phyloP scores from a whole-genome alignment of 805 yeast genomes.

The Ogataea pignaliae region DNA sequence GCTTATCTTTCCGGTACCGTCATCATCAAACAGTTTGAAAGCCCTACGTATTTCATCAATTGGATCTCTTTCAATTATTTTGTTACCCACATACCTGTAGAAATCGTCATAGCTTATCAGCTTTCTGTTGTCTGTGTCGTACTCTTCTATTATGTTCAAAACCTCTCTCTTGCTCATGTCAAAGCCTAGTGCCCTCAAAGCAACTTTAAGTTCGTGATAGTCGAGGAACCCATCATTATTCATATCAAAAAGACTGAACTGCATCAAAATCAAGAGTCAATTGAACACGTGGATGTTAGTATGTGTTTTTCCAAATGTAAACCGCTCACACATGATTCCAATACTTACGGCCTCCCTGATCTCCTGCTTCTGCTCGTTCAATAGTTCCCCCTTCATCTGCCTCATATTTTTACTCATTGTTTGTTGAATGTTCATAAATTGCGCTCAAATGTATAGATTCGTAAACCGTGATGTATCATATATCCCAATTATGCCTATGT shows the following conservation, averaged over 20 bases:
- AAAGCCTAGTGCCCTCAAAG: slow-evolving; percentile 90
- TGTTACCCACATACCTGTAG: slow-evolving; percentile 72
- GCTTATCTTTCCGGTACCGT: slow-evolving; percentile 79
- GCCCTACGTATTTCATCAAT: slow-evolving; percentile 88
- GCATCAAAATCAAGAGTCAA: background rate
- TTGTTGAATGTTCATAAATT: background rate
- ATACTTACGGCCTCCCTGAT: slow-evolving; percentile 71
- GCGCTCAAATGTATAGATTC: slow-evolving; percentile 3
- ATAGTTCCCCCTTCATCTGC: slow-evolving; percentile 57
- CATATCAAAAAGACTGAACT: slow-evolving; percentile 83
- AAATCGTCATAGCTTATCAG: slow-evolving; percentile 79
- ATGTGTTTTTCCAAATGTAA: background rate
- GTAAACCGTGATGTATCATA: background rate
- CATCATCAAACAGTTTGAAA: slow-evolving; percentile 84
- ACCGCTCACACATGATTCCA: background rate
- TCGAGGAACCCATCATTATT: slow-evolving; percentile 87
- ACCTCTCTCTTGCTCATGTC: slow-evolving; percentile 75
- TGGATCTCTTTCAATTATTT: slow-evolving; percentile 86
- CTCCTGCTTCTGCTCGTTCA: slow-evolving; percentile 87
- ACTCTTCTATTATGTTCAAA: slow-evolving; percentile 70
- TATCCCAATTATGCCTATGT: background rate
- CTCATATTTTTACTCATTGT: slow-evolving; percentile 21
- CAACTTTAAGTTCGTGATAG: slow-evolving; percentile 90
- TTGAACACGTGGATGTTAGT: slow-evolving; percentile 6
- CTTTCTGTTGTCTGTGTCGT: slow-evolving; percentile 70